Base-by-base conservation (phyloP, 2,329 filamentous ascomycete species). In the Blastomyces gilchristii region DNA sequence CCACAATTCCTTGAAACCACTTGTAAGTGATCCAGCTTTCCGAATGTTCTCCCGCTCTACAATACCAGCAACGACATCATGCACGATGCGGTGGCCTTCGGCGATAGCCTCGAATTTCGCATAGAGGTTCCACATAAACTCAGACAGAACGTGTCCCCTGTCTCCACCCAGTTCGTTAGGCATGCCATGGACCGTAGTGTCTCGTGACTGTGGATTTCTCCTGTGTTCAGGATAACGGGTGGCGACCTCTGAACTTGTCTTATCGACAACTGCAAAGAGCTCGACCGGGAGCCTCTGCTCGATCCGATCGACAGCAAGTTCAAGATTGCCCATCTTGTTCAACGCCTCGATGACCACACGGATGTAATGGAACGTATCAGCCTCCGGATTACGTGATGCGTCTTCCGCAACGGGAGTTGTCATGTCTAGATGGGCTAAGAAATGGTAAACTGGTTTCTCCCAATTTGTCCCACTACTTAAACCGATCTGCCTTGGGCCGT, bases 41-140 rank as follows among this genome's bases (percentile, higher is more conserved):
- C 73, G 75, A 59, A 81, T 74, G 75, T 88, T 89, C 71, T 97
- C 92, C 59, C 95, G 86, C 66, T 87, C 86, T 62, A 93, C 86
- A 64, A 99, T 89, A 0, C 90, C 89, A 66, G 88, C 88, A 71
- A 97, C 88, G 57, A 95, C 89, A 74, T 97, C 94, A 74, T 97
- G 91, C 63, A 97, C 86, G 0, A 97, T 87, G 52, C 95, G 87
- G 72, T 99, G 94, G 1, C 92, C 90, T 77, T 99, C 95, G 4
- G 91, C 91, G 68, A 99, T 97, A 8, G 94, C 90, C 74, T 97
- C 94, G 67, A 99, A 97, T 70, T 97, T 97, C 53, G 92, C 92
- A 73, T 95, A 99, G 0, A 99, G 76, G 0, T 91, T 93, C 85
- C 89, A 95, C 2, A 99, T 79, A 56, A 97, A 83, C 71, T 99